Base-by-base conservation (phyloP, 306 rosid genomes). In the Begonia fuchsioides region DNA sequence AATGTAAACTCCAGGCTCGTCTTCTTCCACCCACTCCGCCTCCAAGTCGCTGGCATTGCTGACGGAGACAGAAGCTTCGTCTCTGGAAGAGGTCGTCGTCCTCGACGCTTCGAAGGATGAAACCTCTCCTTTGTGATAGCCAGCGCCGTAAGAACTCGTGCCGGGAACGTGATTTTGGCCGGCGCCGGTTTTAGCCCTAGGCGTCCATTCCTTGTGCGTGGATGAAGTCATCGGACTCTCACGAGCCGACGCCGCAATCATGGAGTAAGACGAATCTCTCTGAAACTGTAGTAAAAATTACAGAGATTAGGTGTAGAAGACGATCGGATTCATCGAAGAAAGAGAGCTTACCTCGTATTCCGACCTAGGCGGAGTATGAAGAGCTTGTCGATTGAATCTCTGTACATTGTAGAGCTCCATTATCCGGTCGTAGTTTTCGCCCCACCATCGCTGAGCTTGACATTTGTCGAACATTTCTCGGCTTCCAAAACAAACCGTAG, bases 361-460 rank as follows among this genome's bases (percentile, higher is more conserved):
- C 47, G 80, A 62, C 54, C 87, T 74, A 2, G 84, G 45, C 13
- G 92, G 84, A 73, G 85, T 75, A 66, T 71, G 75, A 14, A 84
- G 73, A 71, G 80, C 80, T 73, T 79, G 92, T 32, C 54, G 68
- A 18, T 81, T 84, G 72, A 81, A 84, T 58, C 81, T 75, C 72
- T 72, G 92, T 11, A 85, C 94, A 26, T 92, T 85, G 59, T 85
- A 85, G 16, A 85, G 96, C 65, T 92, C 98, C 83, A 73, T 77
- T 61, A 92, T 76, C 15, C 96, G 66, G 59, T 90, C 98, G 46
- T 75, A 85, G 53, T 90, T 85, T 76, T 85, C 92, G 3, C 93
- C 93, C 97, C 98, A 90, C 98, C 98, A 92, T 49, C 70, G 72
- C 59, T 82, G 94, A 61, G 96, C 96, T 75, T 79, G 76, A 85